Percentiles rank a stretch among this genome's conserved stretches.
These are phyloP conservation scores for Galeopsis tetrahit DNA, from an alignment of 257 asterid genomes.

Conservation along the genomic window DNA sequence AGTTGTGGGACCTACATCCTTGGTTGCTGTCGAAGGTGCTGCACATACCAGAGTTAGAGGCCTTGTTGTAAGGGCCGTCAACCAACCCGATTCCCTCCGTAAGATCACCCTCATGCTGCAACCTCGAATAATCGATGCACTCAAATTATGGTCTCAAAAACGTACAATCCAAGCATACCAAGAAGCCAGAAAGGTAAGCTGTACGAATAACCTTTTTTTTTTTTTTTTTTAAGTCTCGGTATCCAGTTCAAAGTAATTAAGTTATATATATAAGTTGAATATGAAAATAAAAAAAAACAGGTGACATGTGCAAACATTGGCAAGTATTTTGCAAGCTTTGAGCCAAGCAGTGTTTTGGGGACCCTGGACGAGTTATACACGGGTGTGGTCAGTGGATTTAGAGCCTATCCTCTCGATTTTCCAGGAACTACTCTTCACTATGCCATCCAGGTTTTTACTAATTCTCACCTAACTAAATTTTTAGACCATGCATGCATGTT, in stretches of 20 bases:
- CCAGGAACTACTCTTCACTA: slow-evolving; percentile 53
- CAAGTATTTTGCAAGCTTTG: slow-evolving; percentile 55
- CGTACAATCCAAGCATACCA: slow-evolving; percentile 46
- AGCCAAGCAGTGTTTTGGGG: slow-evolving; percentile 48
- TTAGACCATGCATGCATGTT: too few relatives aligned
- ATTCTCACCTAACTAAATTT: too few relatives aligned
- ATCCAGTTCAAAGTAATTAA: too few relatives aligned
- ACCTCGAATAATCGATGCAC: slow-evolving; percentile 46
- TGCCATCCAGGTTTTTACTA: slow-evolving; percentile 59
- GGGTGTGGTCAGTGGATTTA: slow-evolving; percentile 47
- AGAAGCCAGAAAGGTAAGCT: slow-evolving; percentile 63
- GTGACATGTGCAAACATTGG: slow-evolving; percentile 53
- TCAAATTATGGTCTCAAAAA: slow-evolving; percentile 44
- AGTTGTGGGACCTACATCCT: slow-evolving; percentile 44
- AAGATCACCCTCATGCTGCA: slow-evolving; percentile 55
- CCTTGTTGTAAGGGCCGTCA: slow-evolving; percentile 48
- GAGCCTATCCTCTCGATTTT: slow-evolving; percentile 53
- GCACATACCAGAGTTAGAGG: slow-evolving; percentile 50
- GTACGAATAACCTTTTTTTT: too few relatives aligned
- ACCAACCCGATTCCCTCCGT: slow-evolving; percentile 61
- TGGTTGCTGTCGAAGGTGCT: slow-evolving; percentile 42
- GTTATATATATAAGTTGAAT: too few relatives aligned
- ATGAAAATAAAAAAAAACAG: slow-evolving; percentile 29
- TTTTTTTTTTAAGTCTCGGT: too few relatives aligned
- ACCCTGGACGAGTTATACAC: slow-evolving; percentile 40